Conservation (phyloP, 192 early-diverging fungal species). For the Linnemannia exigua region DNA sequence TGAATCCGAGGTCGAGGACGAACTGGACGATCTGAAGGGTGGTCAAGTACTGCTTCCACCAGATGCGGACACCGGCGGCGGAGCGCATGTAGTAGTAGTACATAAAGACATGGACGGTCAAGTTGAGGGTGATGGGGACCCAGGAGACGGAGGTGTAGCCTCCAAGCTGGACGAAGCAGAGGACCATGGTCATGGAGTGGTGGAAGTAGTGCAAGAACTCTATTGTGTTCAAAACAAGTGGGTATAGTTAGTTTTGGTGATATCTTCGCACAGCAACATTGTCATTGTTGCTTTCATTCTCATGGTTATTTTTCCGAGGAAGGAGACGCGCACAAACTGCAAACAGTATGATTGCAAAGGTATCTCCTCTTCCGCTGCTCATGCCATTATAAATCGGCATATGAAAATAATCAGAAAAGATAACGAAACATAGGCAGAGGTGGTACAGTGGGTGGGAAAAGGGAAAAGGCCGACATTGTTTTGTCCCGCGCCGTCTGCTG, state of each 20-base stretch:
- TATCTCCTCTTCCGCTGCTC: neutral
- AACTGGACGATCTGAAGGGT: constrained; percentile 94
- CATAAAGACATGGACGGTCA: constrained; percentile 93
- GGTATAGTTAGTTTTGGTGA: constrained; percentile 10
- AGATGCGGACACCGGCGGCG: constrained; percentile 80
- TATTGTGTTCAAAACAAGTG: constrained; percentile 9
- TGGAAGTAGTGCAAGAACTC: constrained; percentile 96
- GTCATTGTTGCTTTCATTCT: neutral
- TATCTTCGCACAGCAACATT: neutral
- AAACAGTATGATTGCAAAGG: neutral
- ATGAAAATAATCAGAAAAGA: constrained; percentile 15
- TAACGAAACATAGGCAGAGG: neutral
- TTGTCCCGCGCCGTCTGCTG: constrained; percentile 7
- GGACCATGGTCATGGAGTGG: constrained; percentile 90
- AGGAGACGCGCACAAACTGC: neutral
- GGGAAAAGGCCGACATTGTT: neutral
- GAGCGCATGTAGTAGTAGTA: constrained; percentile 92
- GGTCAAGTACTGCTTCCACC: constrained; percentile 96
- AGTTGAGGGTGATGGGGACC: constrained; percentile 87
- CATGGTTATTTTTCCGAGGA: neutral
- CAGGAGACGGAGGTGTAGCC: constrained; percentile 82
- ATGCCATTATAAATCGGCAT: constrained; percentile 1
- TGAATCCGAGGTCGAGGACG: constrained; percentile 86
- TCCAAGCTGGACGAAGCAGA: constrained; percentile 87
- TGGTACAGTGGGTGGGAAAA: neutral